A percentile compares a stretch with the other conserved stretches of the same genome.
Evolutionary conservation across 441 rosid genomes (phyloP).

Genomic region (Erodium trifolium): DNA sequence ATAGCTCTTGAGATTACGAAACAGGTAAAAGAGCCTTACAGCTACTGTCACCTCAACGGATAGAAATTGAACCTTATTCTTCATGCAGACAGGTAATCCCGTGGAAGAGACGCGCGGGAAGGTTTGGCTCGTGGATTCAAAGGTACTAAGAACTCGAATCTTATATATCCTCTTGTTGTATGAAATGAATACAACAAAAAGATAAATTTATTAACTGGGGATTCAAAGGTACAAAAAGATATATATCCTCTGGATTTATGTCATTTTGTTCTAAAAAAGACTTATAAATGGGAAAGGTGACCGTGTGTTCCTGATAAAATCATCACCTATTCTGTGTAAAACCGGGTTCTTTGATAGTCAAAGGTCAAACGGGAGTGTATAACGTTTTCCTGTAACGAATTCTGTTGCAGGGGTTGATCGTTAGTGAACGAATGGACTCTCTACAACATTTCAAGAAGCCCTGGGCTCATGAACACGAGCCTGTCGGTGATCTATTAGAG

Average conservation of each 20-base stretch:
- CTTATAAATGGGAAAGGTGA: too few relatives aligned
- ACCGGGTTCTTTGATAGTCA: too few relatives aligned
- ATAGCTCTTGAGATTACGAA: slow-evolving; percentile 76
- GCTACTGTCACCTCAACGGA: background rate
- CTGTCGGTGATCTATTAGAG: background rate
- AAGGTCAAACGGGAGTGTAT: too few relatives aligned
- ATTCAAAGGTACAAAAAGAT: too few relatives aligned
- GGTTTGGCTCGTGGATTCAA: slow-evolving; percentile 20
- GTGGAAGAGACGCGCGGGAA: background rate
- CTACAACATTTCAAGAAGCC: slow-evolving; percentile 2
- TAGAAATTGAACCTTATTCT: background rate
- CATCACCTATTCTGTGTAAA: too few relatives aligned
- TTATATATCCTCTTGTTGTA: background rate
- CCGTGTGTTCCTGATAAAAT: too few relatives aligned
- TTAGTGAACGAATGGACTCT: slow-evolving; percentile 1
- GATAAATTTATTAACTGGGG: too few relatives aligned
- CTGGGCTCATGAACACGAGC: background rate
- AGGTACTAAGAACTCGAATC: slow-evolving; percentile 21
- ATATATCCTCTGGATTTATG: too few relatives aligned
- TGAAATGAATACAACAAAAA: too few relatives aligned
- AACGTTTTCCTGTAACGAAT: background rate
- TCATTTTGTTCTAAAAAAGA: too few relatives aligned
- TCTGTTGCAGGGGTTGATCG: slow-evolving; percentile 1
- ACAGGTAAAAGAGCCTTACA: slow-evolving; percentile 39
- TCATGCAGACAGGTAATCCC: slow-evolving; percentile 39